Evolutionary conservation across 345 rosid genomes (phyloP), one percentile per base, ranked within the genome.

Genomic region (Gossypium australe): DNA sequence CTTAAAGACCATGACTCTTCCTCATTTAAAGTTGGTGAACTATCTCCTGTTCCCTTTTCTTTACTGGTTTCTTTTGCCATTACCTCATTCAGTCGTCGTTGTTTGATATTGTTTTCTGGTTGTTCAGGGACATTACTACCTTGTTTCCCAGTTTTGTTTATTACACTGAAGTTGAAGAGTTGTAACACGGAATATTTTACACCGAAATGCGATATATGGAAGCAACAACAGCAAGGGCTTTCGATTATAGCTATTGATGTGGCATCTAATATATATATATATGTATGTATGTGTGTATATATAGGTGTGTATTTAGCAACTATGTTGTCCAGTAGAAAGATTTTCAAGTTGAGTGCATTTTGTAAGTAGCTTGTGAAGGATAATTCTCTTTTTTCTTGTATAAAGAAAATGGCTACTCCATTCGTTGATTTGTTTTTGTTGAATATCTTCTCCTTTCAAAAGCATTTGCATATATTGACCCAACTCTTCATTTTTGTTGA

Each of bases 1-100:
- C 11, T 78, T 89, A 80, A 85, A 59, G 83, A 86, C 85, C 83
- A 87, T 87, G 91, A 89, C 94, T 63, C 86, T 89, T 66, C 89
- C 91, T 56, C 82, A 85, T 75, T 52, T 89, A 57, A 87, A 76
- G 94, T 89, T 72, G n/a, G 77, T 52, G 64, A 57, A 59, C 25
- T 24, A 12, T 3, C 61, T 63, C 5, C 49, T 3, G 13, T 16
- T 9, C 45, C 22, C 20, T 20, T 72, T 77, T 7, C 5, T 70
- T 45, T 12, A 66, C 13, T 24, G 17, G 27, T 51, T 63, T 25
- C 57, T 9, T 12, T 48, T 24, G 41, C 14, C 2, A 11, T 12
- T 53, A 53, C 13, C 68, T 60, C 20, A 60, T 17, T 3, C 1
- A n/a, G 11, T 25, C 20, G 2, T 14, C 1, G 43, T 9, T 17